These are phyloP conservation scores for Didymella lethalis DNA, from an alignment of 2,329 filamentous ascomycete species.

Conservation along the genomic window DNA sequence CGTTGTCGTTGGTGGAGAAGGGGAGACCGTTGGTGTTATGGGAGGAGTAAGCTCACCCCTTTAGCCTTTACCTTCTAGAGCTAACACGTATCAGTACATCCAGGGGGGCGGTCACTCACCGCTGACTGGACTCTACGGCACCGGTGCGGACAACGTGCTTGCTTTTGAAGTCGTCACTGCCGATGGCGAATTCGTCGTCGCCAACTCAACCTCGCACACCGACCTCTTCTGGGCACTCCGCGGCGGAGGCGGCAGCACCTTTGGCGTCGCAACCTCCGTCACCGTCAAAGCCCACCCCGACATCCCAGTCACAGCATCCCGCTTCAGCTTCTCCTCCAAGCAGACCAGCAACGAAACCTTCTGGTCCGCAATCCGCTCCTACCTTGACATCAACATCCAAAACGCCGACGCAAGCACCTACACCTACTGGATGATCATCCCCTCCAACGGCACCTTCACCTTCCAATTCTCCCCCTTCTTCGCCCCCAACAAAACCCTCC, in stretches of 20 bases:
- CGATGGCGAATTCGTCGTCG: slow-evolving; percentile 41
- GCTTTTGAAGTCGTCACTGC: slow-evolving; percentile 47
- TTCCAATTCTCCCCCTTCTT: slow-evolving; percentile 49
- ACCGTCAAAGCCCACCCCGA: slow-evolving; percentile 49
- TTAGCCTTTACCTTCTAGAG: too few species aligned
- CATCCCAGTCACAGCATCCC: slow-evolving; percentile 41
- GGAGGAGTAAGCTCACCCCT: slow-evolving; percentile 31
- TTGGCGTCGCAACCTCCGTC: slow-evolving; percentile 45
- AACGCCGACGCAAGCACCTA: slow-evolving; percentile 50
- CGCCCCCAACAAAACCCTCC: slow-evolving; percentile 44
- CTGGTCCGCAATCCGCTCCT: slow-evolving; percentile 43
- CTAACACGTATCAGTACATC: slow-evolving; percentile 35
- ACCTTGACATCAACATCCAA: slow-evolving; percentile 44
- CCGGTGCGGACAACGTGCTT: slow-evolving; percentile 49
- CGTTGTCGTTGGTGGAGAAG: slow-evolving; percentile 61
- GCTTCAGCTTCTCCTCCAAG: slow-evolving; percentile 43
- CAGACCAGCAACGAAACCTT: slow-evolving; percentile 48
- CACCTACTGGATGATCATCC: slow-evolving; percentile 45
- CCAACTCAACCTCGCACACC: slow-evolving; percentile 40
- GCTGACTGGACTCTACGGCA: slow-evolving; percentile 56
- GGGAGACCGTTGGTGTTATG: slow-evolving; percentile 61
- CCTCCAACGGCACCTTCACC: slow-evolving; percentile 43
- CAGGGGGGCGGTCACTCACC: slow-evolving; percentile 63
- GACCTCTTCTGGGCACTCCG: slow-evolving; percentile 51
- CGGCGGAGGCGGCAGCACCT: slow-evolving; percentile 47